Evolutionary conservation across 2,329 filamentous ascomycete species (phyloP).

Genomic region (Colletotrichum truncatum): DNA sequence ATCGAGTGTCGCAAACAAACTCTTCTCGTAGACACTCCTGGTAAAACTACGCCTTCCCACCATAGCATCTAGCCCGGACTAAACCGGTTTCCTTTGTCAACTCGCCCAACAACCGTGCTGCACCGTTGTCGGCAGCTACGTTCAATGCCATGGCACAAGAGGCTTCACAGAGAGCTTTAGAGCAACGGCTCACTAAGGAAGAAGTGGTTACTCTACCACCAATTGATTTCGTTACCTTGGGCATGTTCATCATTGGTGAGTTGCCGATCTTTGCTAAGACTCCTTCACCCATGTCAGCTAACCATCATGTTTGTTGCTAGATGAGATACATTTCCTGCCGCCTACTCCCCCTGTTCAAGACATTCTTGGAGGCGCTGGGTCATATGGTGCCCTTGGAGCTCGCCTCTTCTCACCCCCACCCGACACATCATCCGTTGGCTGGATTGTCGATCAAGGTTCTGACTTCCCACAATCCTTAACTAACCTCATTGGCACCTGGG

Average conservation of each 20-base stretch:
- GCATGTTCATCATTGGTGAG: slow-evolving; percentile 79
- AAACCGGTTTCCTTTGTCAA: not conserved
- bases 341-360: slow-evolving; percentile 75
- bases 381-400: slow-evolving; percentile 88
- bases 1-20: not conserved
- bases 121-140: not conserved
- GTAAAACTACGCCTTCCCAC: not conserved
- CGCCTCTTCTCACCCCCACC: slow-evolving; percentile 82
- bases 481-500: slow-evolving; percentile 75
- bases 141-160: slow-evolving; percentile 2
- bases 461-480: slow-evolving; percentile 81
- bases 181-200: slow-evolving; percentile 32
- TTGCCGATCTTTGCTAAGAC: not conserved
- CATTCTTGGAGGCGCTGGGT: slow-evolving; percentile 88
- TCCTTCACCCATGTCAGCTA: not conserved
- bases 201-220: slow-evolving; percentile 38
- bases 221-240: slow-evolving; percentile 75
- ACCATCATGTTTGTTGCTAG: slow-evolving; percentile 51
- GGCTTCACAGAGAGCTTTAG: not conserved
- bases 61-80: not conserved
- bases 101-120: not conserved
- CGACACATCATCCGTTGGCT: slow-evolving; percentile 76
- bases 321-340: slow-evolving; percentile 89
- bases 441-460: slow-evolving; percentile 89
- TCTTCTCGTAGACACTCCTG: not conserved